Base-by-base conservation (phyloP, 2,329 filamentous ascomycete genomes). In the Trichoderma sp. region DNA sequence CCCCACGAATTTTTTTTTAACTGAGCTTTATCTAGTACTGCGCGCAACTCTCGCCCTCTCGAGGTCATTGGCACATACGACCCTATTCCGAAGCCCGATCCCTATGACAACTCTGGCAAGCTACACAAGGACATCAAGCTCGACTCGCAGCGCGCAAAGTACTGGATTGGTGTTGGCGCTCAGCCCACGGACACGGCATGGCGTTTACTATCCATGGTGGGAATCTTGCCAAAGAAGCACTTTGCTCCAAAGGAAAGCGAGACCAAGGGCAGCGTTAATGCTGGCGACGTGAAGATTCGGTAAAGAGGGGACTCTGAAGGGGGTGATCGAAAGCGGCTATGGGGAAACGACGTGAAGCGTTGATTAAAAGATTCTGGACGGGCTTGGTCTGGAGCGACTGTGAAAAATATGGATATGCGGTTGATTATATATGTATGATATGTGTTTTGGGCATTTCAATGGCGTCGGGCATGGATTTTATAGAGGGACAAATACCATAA, bases 101-200 rank as follows among this genome's bases (percentile, higher is more conserved):
- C 87, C 1, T 86, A 88, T 75, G 92, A 82, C 75, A 59, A 68
- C 73, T 86, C 86, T n/a, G 88, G 89, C 21, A 88, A 89, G 69
- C 87, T 92, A 68, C 93, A 92, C 84, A 99, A 99, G 82, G 94
- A 98, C 74, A 92, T 99, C 78, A 90, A 93, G 76, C 86, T 99
- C 16, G 96, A 99, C 80, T 83, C 87, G 8, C 84, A 88, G 73
- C 86, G 96, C 70, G 92, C 95, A 69, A 91, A 91, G 80, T 99
- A 99, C 83, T 99, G 96, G 96, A 86, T 99, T 43, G 96, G 96
- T 78, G 95, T 98, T 4, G 96, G 96, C 0, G 96, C 96, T 68
- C 96, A 99, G 82, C 96, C 96, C 11, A 94, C 92, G 72, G 93
- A 97, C 74, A 90, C 92, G 3, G 92, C 92, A 43, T 97, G 94